Base-by-base conservation (phyloP, 441 rosid species). In the Croton setiger region DNA sequence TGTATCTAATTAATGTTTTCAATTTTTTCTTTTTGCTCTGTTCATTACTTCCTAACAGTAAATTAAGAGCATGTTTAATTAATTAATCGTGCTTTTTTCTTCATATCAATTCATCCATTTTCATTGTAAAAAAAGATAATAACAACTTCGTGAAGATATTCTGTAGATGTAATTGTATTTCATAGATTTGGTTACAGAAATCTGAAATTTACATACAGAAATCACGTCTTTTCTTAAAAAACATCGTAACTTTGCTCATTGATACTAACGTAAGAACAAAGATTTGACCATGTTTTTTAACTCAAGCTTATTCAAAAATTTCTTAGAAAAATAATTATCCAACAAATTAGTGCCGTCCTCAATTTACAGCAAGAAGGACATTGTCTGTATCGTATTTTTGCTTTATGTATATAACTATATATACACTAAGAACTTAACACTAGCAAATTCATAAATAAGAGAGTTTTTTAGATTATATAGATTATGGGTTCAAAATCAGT, bases 1-100 rank as follows among this genome's bases (percentile, higher is more conserved):
- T 18, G 55, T 52, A 52, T 52, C 23, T 74, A 74, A 62, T 70
- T 74, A 74, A 62, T 70, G 64, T 73, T 55, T 56, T 55, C 53
- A 51, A 20, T 20, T 60, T 27, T 27, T 27, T 27, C n/a, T n/a
- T 27, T 53, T 35, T 17, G 60, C 35, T 41, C 48, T 55, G 60
- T 60, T 52, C n/a, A 51, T 2, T 51, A 43, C 55, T 41, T 54
- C 58, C 56, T 67, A 67, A 43, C 66, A 53, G 66, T 39, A n/a
- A 31, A 52, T 18, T 23, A 52, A 1, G 17, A 45, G 17, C 14
- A 45, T 45, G 51, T 45, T 45, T 45, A 11, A 45, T 14, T 45
- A 45, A 45, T 45, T 45, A 45, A 45, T 45, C 13, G 17, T 11
- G 4, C 51, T 0, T 12, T 11, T 45, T 45, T 39, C 7, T 39